phyloP scores from a whole-genome alignment of 2,329 filamentous ascomycete genomes.

The Cladosporium austrohemisphaericum region DNA sequence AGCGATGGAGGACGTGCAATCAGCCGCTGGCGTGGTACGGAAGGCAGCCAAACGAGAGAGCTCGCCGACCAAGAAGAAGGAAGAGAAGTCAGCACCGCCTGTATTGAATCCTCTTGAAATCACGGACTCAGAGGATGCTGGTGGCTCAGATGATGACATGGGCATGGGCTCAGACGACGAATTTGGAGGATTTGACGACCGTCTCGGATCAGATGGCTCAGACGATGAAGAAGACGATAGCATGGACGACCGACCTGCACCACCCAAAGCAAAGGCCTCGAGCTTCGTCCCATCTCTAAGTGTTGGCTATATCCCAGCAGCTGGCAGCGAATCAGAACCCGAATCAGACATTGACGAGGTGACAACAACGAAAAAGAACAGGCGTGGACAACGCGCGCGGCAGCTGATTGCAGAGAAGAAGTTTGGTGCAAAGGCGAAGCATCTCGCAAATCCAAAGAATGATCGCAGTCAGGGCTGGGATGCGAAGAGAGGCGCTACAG shows the following conservation, averaged over 20 bases:
- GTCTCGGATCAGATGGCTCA: conserved; percentile 35
- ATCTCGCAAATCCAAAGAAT: conserved; percentile 49
- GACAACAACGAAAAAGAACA: conserved; percentile 62
- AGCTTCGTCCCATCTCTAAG: conserved; percentile 73
- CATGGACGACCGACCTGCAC: conserved; percentile 5
- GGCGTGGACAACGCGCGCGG: conserved; percentile 71
- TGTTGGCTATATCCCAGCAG: conserved; percentile 77
- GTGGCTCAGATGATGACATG: conserved; percentile 3
- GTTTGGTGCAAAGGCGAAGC: conserved; percentile 67
- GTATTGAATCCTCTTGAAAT: conserved; percentile 9
- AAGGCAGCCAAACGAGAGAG: conserved; percentile 1
- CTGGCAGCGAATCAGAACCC: conserved; percentile 67
- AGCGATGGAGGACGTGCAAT: conserved; percentile 41
- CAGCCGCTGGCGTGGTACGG: conserved; percentile 33
- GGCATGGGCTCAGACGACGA: conserved; percentile 29
- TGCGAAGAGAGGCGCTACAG: conserved; percentile 51
- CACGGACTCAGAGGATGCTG: conserved; percentile 11
- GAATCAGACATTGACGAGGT: conserved; percentile 50
- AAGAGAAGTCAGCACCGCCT: not conserved
- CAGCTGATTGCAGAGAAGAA: conserved; percentile 79
- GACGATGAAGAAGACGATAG: conserved; percentile 22
- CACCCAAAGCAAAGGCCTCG: conserved; percentile 39
- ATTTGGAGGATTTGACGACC: conserved; percentile 36
- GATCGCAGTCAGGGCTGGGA: conserved; percentile 56
- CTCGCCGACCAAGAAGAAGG: not conserved